These are phyloP conservation scores for Fagopyrum esculentum DNA, from an alignment of 148 eudicot genomes.

Conservation along the genomic window DNA sequence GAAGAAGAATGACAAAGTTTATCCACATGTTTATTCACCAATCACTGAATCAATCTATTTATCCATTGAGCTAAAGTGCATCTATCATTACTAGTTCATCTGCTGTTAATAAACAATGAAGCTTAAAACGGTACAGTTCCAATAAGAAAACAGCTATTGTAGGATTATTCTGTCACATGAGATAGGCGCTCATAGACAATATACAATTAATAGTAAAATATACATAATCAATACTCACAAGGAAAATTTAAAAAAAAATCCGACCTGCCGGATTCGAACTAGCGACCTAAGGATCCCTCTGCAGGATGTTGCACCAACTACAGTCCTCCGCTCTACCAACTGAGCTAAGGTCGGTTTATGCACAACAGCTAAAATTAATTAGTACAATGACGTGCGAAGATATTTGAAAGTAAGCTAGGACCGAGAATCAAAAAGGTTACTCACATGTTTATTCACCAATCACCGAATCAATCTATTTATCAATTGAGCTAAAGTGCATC, in stretches of 20 bases:
- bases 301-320: neutral
- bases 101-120: too few species aligned
- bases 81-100: neutral
- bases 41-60: neutral
- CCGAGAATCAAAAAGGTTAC: neutral
- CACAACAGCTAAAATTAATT: neutral
- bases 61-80: neutral
- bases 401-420: neutral
- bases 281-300: conserved; percentile 30
- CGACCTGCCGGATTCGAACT: conserved; percentile 39
- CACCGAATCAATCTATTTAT: neutral
- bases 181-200: too few species aligned
- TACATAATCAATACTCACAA: too few species aligned
- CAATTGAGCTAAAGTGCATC: neutral
- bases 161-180: neutral
- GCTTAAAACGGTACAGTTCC: too few species aligned
- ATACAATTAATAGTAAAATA: too few species aligned
- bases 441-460: neutral
- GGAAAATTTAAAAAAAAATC: neutral
- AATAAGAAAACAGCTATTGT: too few species aligned
- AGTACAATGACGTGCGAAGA: neutral
- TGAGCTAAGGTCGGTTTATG: neutral
- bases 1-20: neutral
- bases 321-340: neutral
- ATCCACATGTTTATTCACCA: neutral